phyloP scores from a whole-genome alignment of 768 basidiomycete genomes.

The Pleurotus pulmonarius region DNA sequence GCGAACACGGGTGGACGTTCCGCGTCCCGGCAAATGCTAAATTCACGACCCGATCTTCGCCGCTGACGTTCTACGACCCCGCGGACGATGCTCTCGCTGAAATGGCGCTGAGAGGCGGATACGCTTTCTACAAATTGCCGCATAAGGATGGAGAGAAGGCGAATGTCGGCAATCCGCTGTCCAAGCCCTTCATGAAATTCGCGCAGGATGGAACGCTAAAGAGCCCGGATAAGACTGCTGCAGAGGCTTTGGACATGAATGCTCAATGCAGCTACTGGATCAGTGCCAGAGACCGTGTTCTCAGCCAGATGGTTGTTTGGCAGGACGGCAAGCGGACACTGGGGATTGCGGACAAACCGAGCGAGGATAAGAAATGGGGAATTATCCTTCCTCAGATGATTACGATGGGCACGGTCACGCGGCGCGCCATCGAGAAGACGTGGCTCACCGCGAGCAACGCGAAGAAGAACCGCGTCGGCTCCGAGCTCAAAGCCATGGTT shows the following conservation, averaged over 20 bases:
- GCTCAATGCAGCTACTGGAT: conserved; percentile 98
- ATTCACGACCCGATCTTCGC: conserved; percentile 29
- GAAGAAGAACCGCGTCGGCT: conserved; percentile 96
- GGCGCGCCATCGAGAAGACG: conserved; percentile 94
- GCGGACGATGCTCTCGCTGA: conserved; percentile 59
- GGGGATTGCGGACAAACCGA: conserved; percentile 36
- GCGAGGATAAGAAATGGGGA: conserved; percentile 59
- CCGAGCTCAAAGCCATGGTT: conserved; percentile 97
- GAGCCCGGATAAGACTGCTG: conserved; percentile 77
- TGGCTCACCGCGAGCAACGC: conserved; percentile 99
- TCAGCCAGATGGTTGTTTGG: conserved; percentile 93
- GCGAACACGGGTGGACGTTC: conserved; percentile 89
- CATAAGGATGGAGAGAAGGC: conserved; percentile 94
- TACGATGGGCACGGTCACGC: conserved; percentile 98
- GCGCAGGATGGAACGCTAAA: conserved; percentile 84
- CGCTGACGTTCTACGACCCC: conserved; percentile 48
- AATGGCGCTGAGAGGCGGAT: conserved; percentile 42
- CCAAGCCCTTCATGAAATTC: conserved; percentile 85
- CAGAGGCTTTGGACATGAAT: conserved; percentile 86
- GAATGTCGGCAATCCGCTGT: conserved; percentile 91
- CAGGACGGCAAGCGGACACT: conserved; percentile 49
- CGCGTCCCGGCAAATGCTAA: conserved; percentile 56
- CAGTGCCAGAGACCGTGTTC: conserved; percentile 84
- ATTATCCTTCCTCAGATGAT: conserved; percentile 95
- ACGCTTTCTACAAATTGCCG: conserved; percentile 85